A percentile compares a stretch with the other conserved stretches of the same genome.
These are phyloP conservation scores for Mycena haematopus DNA, from an alignment of 768 basidiomycete species.

Conservation along the genomic window DNA sequence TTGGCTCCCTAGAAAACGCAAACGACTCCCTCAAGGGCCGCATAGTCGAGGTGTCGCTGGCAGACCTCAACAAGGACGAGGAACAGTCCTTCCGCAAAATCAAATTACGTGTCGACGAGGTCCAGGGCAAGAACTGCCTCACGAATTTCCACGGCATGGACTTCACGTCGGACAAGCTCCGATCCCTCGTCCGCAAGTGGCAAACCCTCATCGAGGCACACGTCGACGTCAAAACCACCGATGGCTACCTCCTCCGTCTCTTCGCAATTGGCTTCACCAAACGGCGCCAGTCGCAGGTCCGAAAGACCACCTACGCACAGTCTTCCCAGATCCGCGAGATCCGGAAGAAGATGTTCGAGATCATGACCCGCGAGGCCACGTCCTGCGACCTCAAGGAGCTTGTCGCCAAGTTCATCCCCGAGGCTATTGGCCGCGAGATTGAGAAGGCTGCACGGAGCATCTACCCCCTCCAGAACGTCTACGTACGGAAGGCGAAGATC, in stretches of 20 bases:
- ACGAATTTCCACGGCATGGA: conserved; percentile 99
- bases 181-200: conserved; percentile 99
- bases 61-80: conserved; percentile 99
- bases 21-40: conserved; percentile 98
- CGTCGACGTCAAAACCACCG: conserved; percentile 98
- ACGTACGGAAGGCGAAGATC: conserved; percentile 99
- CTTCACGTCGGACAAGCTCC: conserved; percentile 99
- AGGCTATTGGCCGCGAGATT: conserved; percentile 98
- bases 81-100: conserved; percentile 99
- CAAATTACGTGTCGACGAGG: conserved; percentile 95
- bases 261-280: conserved; percentile 99
- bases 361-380: conserved; percentile 94
- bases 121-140: conserved; percentile 98
- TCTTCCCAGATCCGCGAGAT: conserved; percentile 95
- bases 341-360: conserved; percentile 99
- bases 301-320: conserved; percentile 99
- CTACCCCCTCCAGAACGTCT: conserved; percentile 99
- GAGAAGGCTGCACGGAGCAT: conserved; percentile 97
- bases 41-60: conserved; percentile 94
- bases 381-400: conserved; percentile 97
- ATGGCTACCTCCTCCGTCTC: conserved; percentile 98
- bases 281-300: conserved; percentile 94
- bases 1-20: conserved; percentile 79
- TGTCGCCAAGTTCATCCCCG: conserved; percentile 98
- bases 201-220: conserved; percentile 99